Base-by-base conservation (phyloP, 129 eudicot genomes). In the Helichrysum umbraculigerum region DNA sequence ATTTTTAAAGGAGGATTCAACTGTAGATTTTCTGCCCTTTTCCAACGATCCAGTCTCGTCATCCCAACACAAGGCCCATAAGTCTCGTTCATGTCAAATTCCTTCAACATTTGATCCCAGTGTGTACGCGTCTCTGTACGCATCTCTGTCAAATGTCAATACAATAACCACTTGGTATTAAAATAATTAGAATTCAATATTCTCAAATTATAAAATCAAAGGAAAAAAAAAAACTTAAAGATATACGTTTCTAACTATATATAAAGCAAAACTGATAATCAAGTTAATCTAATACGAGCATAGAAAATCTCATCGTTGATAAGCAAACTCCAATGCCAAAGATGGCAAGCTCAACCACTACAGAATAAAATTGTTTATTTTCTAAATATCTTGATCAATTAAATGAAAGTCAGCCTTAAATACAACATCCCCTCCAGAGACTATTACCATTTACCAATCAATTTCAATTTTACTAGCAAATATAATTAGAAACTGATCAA, bases 31-130 rank as follows among this genome's bases (percentile, higher is more conserved):
- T 71, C 66, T 8, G 98, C 98, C 69, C 95, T 85, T 70, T 85
- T 86, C 96, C 96, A 90, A 10, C 98, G 86, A 5, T 81, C 96
- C 28, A 88, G 67, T 71, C n/a, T n/a, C n/a, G 8, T 83, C 91
- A 93, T 88, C 78, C 96, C 98, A 79, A 86, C 33, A 78, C 98
- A 88, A 3, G 96, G 96, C 19, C 98, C 98, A 6, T 90, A 92
- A 1, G 78, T 84, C 88, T 86, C 83, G 81, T 88, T 90, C 89
- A 90, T 79, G 85, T 92, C 98, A 33, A 92, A 92, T 62, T 92
- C 94, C 88, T 94, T 83, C 84, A 92, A 73, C 76, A 81, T 78
- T 77, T 86, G n/a, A n/a, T n/a, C n/a, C n/a, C n/a, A n/a, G n/a
- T n/a, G n/a, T n/a, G n/a, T n/a, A n/a, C n/a, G n/a, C n/a, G n/a